phyloP scores from a whole-genome alignment of 495 filamentous ascomycete genomes.

The Penicillium steckii region DNA sequence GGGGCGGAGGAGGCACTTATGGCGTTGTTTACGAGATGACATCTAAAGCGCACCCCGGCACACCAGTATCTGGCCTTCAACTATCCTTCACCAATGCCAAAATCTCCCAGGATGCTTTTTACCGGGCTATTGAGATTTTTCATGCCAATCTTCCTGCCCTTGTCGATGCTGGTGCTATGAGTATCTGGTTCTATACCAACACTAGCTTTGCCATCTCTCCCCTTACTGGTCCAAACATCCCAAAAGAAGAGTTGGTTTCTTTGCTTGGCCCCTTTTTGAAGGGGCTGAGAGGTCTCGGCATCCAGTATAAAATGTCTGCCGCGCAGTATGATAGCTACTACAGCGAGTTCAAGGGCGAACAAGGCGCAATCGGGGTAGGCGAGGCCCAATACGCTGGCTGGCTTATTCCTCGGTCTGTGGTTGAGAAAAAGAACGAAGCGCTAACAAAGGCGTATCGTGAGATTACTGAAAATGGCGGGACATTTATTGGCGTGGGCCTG shows the following conservation, averaged over 20 bases:
- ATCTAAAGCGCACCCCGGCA: conserved; percentile 40
- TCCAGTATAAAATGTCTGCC: conserved; percentile 23
- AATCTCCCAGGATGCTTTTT: conserved; percentile 43
- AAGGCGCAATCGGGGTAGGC: conserved; percentile 16
- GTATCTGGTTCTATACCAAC: conserved; percentile 49
- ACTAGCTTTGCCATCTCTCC: conserved; percentile 46
- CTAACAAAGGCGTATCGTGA: conserved; percentile 37
- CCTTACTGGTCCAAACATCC: conserved; percentile 34
- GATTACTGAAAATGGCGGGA: conserved; percentile 41
- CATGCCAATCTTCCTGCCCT: conserved; percentile 40
- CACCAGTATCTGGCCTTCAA: conserved; percentile 25
- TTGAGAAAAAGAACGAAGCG: conserved; percentile 47
- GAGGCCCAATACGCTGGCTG: conserved; percentile 14
- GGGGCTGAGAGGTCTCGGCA: conserved; percentile 25
- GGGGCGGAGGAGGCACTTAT: conserved; percentile 64
- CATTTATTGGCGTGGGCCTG: conserved; percentile 45
- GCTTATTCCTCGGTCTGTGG: conserved; percentile 26
- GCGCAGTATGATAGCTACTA: conserved; percentile 43
- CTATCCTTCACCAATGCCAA: conserved; percentile 29
- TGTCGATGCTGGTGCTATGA: conserved; percentile 53
- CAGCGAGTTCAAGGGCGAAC: conserved; percentile 37
- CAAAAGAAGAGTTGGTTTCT: conserved; percentile 19
- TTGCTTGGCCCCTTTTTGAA: conserved; percentile 33
- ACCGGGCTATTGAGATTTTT: conserved; percentile 36
- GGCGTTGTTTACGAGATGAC: conserved; percentile 61